phyloP scores from a whole-genome alignment of 2,329 filamentous ascomycete species.

The Aspergillus sp. region DNA sequence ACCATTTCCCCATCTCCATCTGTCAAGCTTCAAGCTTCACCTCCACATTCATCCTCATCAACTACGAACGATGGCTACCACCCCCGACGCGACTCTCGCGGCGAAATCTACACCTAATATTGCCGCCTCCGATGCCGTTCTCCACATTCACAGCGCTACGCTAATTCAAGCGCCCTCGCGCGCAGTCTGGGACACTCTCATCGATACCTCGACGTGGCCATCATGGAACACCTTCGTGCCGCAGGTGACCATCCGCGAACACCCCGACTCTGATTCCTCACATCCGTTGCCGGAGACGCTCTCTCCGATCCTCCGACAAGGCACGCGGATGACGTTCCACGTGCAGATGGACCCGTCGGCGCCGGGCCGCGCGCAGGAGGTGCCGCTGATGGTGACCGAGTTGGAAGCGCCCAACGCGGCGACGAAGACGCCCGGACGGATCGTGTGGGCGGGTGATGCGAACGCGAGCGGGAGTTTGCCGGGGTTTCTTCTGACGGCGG shows the following conservation, averaged over 20 bases:
- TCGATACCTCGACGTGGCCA: conserved; percentile 47
- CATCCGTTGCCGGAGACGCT: conserved; percentile 12
- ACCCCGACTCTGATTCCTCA: conserved; percentile 25
- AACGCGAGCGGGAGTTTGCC: conserved; percentile 29
- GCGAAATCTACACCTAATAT: conserved; percentile 28
- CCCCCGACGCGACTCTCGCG: conserved; percentile 2
- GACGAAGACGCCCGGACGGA: conserved; percentile 19
- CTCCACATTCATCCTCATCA: background rate
- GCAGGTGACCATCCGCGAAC: conserved; percentile 45
- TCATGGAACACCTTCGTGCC: conserved; percentile 50
- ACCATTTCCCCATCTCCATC: background rate
- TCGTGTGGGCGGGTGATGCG: conserved; percentile 29
- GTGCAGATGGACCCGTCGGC: conserved; percentile 41
- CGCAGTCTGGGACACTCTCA: conserved; percentile 44
- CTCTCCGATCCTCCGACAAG: conserved; percentile 33
- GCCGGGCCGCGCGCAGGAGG: conserved; percentile 22
- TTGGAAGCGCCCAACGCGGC: conserved; percentile 26
- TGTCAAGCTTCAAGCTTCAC: background rate
- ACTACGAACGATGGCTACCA: background rate
- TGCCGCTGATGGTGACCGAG: conserved; percentile 32
- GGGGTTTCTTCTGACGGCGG: conserved; percentile 39
- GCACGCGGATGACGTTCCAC: conserved; percentile 46
- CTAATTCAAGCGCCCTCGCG: conserved; percentile 41
- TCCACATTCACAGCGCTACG: conserved; percentile 34
- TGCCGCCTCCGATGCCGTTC: conserved; percentile 25